phyloP scores from a whole-genome alignment of 2,329 filamentous ascomycete genomes.

The Sarocladium strictum region DNA sequence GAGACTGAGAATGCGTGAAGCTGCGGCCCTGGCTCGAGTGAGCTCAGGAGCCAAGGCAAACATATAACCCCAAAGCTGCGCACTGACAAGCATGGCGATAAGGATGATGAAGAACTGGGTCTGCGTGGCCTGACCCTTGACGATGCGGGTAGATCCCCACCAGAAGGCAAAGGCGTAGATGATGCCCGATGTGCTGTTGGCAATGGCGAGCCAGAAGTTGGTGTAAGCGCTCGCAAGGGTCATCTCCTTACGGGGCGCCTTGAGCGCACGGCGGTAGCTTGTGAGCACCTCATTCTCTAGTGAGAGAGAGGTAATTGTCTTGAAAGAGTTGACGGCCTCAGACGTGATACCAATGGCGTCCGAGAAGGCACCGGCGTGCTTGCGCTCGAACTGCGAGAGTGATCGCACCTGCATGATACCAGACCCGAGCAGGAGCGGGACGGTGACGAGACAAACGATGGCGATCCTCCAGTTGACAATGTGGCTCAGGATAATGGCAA shows the following conservation, averaged over 20 bases:
- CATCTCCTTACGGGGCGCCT: conserved; percentile 18
- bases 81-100: conserved; percentile 24
- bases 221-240: conserved; percentile 14
- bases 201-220: conserved; percentile 18
- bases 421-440: conserved; percentile 29
- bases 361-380: conserved; percentile 7
- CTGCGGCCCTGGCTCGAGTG: conserved; percentile 31
- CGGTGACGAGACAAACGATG: conserved; percentile 38
- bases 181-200: conserved; percentile 21
- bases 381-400: conserved; percentile 23
- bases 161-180: conserved; percentile 25
- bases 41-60: conserved; percentile 18
- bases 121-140: conserved; percentile 11
- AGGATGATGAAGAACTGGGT: conserved; percentile 20
- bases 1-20: conserved; percentile 32
- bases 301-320: conserved; percentile 35
- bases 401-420: conserved; percentile 30
- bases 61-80: conserved; percentile 10
- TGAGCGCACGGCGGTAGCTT: conserved; percentile 24
- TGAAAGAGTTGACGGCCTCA: conserved; percentile 32
- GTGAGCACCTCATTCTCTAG: conserved; percentile 30
- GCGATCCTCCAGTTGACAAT: conserved; percentile 43
- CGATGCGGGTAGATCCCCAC: conserved; percentile 11
- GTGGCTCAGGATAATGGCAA: conserved; percentile 31
- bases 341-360: conserved; percentile 37